A percentile compares a stretch with the other conserved stretches of the same genome.
These are phyloP conservation scores for Chaetomiaceae sp. DNA, from an alignment of 2,329 filamentous ascomycete genomes.

Conservation along the genomic window DNA sequence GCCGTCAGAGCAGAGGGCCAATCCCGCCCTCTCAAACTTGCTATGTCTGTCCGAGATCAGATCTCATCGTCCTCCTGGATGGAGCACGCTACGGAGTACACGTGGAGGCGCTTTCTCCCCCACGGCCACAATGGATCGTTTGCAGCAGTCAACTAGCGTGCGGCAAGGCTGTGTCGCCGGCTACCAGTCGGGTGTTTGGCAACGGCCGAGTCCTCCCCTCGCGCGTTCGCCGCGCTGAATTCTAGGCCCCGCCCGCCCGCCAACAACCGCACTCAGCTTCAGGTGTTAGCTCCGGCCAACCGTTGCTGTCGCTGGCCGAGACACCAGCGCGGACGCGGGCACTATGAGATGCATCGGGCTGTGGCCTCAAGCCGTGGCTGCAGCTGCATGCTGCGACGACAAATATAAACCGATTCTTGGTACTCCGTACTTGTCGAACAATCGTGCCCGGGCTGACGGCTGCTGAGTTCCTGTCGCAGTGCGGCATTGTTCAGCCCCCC, in stretches of 20 bases:
- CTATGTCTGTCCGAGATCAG: neutral
- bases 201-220: neutral
- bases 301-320: neutral
- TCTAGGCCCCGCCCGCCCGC: too few species aligned
- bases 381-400: neutral
- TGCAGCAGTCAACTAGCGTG: too few species aligned
- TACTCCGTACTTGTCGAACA: too few species aligned
- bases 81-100: neutral
- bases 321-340: neutral
- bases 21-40: constrained; percentile 7
- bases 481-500: too few species aligned
- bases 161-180: neutral
- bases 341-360: neutral
- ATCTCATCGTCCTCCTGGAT: neutral
- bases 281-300: neutral
- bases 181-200: too few species aligned
- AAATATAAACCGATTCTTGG: neutral
- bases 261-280: too few species aligned
- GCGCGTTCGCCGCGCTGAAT: too few species aligned
- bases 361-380: neutral
- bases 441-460: too few species aligned
- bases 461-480: too few species aligned
- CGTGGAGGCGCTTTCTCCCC: too few species aligned
- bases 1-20: constrained; percentile 11
- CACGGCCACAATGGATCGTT: too few species aligned